phyloP scores from a whole-genome alignment of 2,329 filamentous ascomycete genomes.

The Aspergillaceae sp. region DNA sequence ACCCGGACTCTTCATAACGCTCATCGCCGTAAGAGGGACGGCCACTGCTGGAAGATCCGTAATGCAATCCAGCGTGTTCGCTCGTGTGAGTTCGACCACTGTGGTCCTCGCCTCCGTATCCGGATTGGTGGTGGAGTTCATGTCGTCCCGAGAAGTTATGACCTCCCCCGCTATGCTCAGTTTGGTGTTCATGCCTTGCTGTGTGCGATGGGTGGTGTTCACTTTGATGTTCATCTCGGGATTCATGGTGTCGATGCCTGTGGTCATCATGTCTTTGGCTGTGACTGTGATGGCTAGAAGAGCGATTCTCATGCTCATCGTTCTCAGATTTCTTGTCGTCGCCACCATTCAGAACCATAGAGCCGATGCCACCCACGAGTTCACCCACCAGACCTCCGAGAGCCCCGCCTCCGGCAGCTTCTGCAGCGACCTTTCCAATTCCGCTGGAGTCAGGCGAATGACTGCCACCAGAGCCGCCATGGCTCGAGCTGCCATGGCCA shows the following conservation, averaged over 20 bases:
- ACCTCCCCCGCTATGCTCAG: not conserved
- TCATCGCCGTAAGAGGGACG: not conserved
- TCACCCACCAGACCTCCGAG: constrained; percentile 64
- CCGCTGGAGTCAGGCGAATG: constrained; percentile 17
- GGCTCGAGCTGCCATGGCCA: constrained; percentile 17
- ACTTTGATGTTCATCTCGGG: not conserved
- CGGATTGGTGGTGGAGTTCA: not conserved
- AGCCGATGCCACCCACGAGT: constrained; percentile 50
- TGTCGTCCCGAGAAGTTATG: not conserved
- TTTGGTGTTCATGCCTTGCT: not conserved
- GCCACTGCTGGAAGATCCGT: not conserved
- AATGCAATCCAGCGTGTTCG: not conserved
- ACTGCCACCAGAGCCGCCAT: constrained; percentile 12
- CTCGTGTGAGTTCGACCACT: too few species aligned
- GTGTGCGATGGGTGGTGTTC: not conserved
- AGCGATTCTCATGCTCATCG: constrained; percentile 1
- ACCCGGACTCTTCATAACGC: not conserved
- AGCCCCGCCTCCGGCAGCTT: constrained; percentile 56
- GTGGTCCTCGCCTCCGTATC: not conserved
- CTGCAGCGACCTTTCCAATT: constrained; percentile 47
- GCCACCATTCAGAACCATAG: constrained; percentile 53
- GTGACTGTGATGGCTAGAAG: not conserved
- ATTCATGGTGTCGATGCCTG: not conserved
- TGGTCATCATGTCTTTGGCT: not conserved
- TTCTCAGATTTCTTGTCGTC: constrained; percentile 1